These are phyloP conservation scores for Bacidia gigantensis DNA, from an alignment of 495 filamentous ascomycete genomes.

Conservation along the genomic window DNA sequence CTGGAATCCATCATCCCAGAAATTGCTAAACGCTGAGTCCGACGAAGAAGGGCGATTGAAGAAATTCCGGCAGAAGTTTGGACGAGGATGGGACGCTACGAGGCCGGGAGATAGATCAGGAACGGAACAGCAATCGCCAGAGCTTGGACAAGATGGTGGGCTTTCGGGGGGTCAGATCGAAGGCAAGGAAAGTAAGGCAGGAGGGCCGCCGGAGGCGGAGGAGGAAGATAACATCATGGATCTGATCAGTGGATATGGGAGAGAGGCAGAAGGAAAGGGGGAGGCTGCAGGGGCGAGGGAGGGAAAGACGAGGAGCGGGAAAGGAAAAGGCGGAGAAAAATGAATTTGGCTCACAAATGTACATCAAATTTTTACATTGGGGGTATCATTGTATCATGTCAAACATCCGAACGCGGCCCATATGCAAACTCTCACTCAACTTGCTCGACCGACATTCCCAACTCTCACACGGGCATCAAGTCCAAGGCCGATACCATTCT, in stretches of 20 bases:
- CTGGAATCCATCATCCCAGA: constrained; percentile 75
- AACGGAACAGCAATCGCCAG: constrained; percentile 13
- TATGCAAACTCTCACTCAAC: no score
- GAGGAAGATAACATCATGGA: constrained; percentile 51
- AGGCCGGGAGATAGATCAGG: constrained; percentile 11
- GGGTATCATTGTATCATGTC: constrained; percentile 5
- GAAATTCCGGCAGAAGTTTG: constrained; percentile 74
- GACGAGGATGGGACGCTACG: constrained; percentile 62
- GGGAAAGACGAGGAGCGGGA: constrained; percentile 12
- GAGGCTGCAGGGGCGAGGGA: constrained; percentile 5
- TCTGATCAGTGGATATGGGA: constrained; percentile 53
- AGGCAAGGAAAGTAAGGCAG: constrained; percentile 3
- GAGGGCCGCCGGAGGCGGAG: constrained; percentile 25
- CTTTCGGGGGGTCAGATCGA: constrained; percentile 9
- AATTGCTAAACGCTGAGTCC: constrained; percentile 74
- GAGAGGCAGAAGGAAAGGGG: constrained; percentile 18
- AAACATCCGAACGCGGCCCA: background rate
- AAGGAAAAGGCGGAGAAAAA: constrained; percentile 14
- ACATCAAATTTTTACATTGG: background rate
- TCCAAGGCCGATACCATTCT: constrained; percentile 2
- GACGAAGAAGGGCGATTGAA: constrained; percentile 87
- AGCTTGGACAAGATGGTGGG: constrained; percentile 5
- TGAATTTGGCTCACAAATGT: background rate
- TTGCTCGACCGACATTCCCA: background rate
- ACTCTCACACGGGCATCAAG: constrained; percentile 12